These are phyloP conservation scores for Pulveroboletus sp. DNA, from an alignment of 768 basidiomycete genomes.

Conservation along the genomic window DNA sequence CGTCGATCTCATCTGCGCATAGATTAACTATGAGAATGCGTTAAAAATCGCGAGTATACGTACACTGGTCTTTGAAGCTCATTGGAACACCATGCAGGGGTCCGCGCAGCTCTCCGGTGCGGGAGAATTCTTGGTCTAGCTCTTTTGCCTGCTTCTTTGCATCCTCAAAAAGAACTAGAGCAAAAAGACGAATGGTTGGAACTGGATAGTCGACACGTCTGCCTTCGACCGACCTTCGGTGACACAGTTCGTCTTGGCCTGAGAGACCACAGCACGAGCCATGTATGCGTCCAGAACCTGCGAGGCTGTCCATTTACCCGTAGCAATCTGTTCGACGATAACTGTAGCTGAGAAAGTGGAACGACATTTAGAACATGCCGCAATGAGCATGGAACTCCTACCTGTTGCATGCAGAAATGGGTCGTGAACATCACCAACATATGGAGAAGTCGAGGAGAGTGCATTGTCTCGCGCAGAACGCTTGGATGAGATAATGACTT, in stretches of 20 bases:
- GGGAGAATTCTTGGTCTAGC: constrained; percentile 64
- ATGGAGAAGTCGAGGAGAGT: constrained; percentile 28
- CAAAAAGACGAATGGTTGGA: background rate
- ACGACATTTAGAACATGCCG: no score
- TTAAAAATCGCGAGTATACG: constrained; percentile 5
- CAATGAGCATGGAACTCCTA: no score
- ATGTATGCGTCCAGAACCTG: constrained; percentile 44
- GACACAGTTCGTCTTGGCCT: constrained; percentile 65
- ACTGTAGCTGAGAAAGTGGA: constrained; percentile 37
- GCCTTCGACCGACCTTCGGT: constrained; percentile 59
- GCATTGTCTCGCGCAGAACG: constrained; percentile 35
- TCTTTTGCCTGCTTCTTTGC: constrained; percentile 57
- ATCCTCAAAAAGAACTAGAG: constrained; percentile 67
- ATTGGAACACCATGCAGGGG: constrained; percentile 81
- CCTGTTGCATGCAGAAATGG: constrained; percentile 49
- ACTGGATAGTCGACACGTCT: background rate
- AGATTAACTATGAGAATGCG: background rate
- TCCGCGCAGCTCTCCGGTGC: constrained; percentile 54
- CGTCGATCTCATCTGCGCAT: constrained; percentile 52
- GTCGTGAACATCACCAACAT: constrained; percentile 27
- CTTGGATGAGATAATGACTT: constrained; percentile 36
- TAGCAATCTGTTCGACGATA: constrained; percentile 40
- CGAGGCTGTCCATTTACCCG: constrained; percentile 43
- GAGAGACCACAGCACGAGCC: constrained; percentile 50
- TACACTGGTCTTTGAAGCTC: constrained; percentile 74